phyloP scores from a whole-genome alignment of 495 filamentous ascomycete genomes.

The Xylaria curta region DNA sequence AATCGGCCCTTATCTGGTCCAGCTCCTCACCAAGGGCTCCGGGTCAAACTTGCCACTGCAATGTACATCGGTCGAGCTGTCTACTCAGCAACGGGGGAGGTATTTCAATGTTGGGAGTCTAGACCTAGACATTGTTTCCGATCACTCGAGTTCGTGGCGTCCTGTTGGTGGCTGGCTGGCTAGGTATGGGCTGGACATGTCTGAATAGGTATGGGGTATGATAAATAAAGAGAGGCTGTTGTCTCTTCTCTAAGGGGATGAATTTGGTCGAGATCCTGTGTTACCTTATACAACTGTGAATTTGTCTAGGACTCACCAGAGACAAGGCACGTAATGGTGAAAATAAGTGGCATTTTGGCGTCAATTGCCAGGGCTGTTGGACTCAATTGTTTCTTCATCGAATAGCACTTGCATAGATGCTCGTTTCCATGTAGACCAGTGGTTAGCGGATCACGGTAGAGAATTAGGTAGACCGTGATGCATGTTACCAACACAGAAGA shows the following conservation, averaged over 20 bases:
- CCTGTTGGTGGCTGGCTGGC: background rate
- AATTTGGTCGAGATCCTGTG: background rate
- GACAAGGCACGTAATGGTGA: background rate
- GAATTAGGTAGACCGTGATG: background rate
- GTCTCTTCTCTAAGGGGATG: slow-evolving; percentile 1
- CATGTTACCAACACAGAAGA: background rate
- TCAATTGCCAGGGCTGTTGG: background rate
- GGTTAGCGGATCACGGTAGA: background rate
- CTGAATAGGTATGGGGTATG: background rate
- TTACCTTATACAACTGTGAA: background rate
- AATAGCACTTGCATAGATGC: background rate
- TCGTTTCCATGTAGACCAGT: background rate
- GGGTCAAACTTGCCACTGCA: background rate
- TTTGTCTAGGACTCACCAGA: slow-evolving; percentile 1
- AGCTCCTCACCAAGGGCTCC: slow-evolving; percentile 2
- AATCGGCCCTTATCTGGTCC: slow-evolving; percentile 15
- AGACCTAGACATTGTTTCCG: background rate
- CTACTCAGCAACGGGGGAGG: background rate
- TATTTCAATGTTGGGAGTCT: background rate
- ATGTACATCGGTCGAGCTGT: background rate
- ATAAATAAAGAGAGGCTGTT: background rate
- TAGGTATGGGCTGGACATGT: slow-evolving; percentile 3
- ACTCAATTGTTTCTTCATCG: background rate
- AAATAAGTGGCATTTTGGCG: background rate
- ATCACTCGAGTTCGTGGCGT: background rate